phyloP scores from a whole-genome alignment of 345 rosid genomes.

The Gossypium turneri region DNA sequence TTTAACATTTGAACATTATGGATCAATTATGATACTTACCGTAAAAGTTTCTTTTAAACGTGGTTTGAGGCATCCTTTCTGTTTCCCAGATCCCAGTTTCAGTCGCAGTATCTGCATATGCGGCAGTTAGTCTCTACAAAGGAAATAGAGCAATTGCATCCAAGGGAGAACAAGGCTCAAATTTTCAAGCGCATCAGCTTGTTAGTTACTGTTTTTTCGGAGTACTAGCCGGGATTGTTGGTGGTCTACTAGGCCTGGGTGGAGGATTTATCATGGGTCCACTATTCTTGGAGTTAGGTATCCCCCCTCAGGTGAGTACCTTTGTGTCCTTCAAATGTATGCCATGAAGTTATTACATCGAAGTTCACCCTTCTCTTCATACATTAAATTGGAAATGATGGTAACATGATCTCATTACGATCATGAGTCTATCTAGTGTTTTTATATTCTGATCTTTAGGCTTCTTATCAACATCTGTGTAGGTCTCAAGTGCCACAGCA shows the following conservation, averaged over 20 bases:
- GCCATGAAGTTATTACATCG: no score
- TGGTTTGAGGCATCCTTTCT: background rate
- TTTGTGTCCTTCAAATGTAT: background rate
- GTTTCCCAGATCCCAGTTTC: conserved; percentile 61
- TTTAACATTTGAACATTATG: background rate
- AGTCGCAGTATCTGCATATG: conserved; percentile 52
- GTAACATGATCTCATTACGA: background rate
- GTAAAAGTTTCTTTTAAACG: background rate
- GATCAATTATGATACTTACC: background rate
- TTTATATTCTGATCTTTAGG: background rate
- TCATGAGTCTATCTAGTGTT: background rate
- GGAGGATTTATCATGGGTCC: conserved; percentile 88
- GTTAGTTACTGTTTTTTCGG: conserved; percentile 52
- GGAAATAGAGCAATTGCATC: conserved; percentile 65
- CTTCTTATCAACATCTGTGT: conserved; percentile 1
- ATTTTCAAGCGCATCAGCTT: conserved; percentile 39
- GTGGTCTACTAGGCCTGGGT: conserved; percentile 76
- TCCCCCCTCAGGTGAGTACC: conserved; percentile 63
- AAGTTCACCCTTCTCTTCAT: no score
- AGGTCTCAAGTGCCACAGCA: conserved; percentile 86
- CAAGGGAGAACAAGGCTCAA: conserved; percentile 48
- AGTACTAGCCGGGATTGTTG: conserved; percentile 62
- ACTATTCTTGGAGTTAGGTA: conserved; percentile 64
- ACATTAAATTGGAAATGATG: background rate
- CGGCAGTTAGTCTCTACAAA: conserved; percentile 59